Conservation (phyloP, 2,329 filamentous ascomycete genomes). For the Mariannaea elegans region DNA sequence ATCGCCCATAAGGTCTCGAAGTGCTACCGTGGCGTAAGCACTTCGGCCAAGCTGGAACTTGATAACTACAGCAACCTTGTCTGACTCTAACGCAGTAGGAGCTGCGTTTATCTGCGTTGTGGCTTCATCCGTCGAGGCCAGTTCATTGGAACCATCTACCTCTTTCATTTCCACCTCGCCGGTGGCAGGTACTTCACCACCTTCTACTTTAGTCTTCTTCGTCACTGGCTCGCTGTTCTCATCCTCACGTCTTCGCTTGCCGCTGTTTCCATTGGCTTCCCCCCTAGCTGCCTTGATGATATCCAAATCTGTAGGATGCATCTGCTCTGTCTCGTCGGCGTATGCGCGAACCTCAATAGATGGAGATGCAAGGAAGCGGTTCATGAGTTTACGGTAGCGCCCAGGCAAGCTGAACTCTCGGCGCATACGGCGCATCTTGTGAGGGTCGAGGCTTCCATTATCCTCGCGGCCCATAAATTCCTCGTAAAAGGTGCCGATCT, state of each 20-base stretch:
- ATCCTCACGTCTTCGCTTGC: conserved; percentile 34
- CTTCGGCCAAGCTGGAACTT: conserved; percentile 81
- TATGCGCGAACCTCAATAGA: conserved; percentile 78
- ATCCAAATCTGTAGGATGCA: conserved; percentile 89
- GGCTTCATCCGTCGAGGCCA: conserved; percentile 17
- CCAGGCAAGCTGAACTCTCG: conserved; percentile 90
- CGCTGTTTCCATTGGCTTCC: conserved; percentile 20
- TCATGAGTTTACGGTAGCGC: conserved; percentile 85
- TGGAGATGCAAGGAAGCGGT: conserved; percentile 71
- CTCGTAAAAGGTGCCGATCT: conserved; percentile 83
- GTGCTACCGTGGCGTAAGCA: conserved; percentile 85
- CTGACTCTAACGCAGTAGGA: conserved; percentile 29
- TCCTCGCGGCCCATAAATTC: conserved; percentile 83
- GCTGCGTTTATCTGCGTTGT: background rate
- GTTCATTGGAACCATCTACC: conserved; percentile 13
- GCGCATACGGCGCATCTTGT: conserved; percentile 85
- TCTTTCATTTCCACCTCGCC: conserved; percentile 29
- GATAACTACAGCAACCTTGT: conserved; percentile 71
- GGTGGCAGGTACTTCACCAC: conserved; percentile 6
- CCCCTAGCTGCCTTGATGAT: conserved; percentile 58
- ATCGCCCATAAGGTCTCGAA: conserved; percentile 78
- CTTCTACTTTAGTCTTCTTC: conserved; percentile 42
- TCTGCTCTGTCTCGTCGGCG: conserved; percentile 76
- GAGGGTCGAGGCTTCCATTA: conserved; percentile 82
- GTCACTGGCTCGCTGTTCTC: conserved; percentile 22